These are phyloP conservation scores for Vaccinium myrtillus DNA, from an alignment of 148 eudicot genomes.

Conservation along the genomic window DNA sequence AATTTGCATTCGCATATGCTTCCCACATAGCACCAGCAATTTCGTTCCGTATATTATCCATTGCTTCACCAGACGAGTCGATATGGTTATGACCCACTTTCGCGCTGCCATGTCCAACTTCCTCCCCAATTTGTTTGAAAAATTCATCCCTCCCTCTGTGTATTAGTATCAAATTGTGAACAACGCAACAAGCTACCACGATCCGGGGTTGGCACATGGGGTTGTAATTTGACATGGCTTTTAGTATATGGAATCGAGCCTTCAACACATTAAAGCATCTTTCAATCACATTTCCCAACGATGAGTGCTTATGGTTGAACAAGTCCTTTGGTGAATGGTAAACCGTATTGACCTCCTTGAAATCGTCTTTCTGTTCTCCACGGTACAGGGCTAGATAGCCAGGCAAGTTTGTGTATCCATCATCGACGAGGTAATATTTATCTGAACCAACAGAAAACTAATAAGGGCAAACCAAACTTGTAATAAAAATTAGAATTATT, in stretches of 20 bases:
- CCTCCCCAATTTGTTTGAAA: not conserved
- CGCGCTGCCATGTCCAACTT: not conserved
- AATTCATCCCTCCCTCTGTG: not conserved
- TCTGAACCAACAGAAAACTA: not conserved
- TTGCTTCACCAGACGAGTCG: not conserved
- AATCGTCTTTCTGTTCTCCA: not conserved
- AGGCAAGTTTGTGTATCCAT: not conserved
- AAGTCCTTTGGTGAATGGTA: not conserved
- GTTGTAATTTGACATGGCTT: not conserved
- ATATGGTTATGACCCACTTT: not conserved
- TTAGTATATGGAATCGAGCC: not conserved
- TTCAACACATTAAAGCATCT: not conserved
- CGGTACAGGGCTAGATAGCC: not conserved
- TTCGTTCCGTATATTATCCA: not conserved
- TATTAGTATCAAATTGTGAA: not conserved
- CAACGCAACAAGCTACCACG: not conserved
- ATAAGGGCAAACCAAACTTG: not conserved
- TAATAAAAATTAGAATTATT: too few relatives aligned
- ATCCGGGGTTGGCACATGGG: not conserved
- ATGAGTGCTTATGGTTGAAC: not conserved
- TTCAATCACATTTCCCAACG: not conserved
- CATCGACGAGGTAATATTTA: not conserved
- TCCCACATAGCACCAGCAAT: not conserved
- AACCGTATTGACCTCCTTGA: not conserved
- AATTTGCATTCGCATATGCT: not conserved